Conservation (phyloP, 2,329 filamentous ascomycete species). For the Ophiosphaerella narmari region DNA sequence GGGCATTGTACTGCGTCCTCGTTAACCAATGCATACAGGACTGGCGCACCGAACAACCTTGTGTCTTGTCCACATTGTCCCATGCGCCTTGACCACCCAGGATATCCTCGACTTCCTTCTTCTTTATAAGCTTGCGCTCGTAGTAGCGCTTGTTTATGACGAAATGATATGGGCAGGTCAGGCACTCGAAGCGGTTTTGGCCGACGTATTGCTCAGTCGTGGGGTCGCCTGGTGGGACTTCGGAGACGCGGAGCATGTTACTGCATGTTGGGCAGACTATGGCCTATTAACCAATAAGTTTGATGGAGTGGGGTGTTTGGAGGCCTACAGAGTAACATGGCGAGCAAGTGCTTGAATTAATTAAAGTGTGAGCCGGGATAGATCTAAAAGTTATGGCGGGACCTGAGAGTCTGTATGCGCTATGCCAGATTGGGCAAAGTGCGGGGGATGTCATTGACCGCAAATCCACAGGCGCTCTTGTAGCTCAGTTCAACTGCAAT, state of each 20-base stretch:
- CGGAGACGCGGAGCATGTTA: slow-evolving; percentile 78
- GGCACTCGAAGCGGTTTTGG: slow-evolving; percentile 87
- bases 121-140: slow-evolving; percentile 78
- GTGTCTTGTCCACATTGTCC: slow-evolving; percentile 87
- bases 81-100: slow-evolving; percentile 87
- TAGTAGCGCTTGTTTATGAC: slow-evolving; percentile 78
- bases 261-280: slow-evolving; percentile 79
- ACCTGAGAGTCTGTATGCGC: slow-evolving; percentile 20
- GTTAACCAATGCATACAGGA: slow-evolving; percentile 1
- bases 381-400: slow-evolving; percentile 36
- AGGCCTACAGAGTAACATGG: slow-evolving; percentile 69
- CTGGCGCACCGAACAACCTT: slow-evolving; percentile 48
- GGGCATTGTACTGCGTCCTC: slow-evolving; percentile 72
- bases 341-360: slow-evolving; percentile 5
- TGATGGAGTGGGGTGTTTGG: not conserved
- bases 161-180: slow-evolving; percentile 92
- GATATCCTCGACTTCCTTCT: slow-evolving; percentile 87
- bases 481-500: not conserved
- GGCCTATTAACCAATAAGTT: not conserved
- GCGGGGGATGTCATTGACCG: slow-evolving; percentile 22
- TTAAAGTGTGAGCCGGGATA: not conserved
- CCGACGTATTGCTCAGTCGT: slow-evolving; percentile 44
- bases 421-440: slow-evolving; percentile 21
- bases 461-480: slow-evolving; percentile 11
- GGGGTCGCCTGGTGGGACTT: slow-evolving; percentile 47